phyloP scores from a whole-genome alignment of 1,284 basidiomycete genomes.

The Pascua guehoae region DNA sequence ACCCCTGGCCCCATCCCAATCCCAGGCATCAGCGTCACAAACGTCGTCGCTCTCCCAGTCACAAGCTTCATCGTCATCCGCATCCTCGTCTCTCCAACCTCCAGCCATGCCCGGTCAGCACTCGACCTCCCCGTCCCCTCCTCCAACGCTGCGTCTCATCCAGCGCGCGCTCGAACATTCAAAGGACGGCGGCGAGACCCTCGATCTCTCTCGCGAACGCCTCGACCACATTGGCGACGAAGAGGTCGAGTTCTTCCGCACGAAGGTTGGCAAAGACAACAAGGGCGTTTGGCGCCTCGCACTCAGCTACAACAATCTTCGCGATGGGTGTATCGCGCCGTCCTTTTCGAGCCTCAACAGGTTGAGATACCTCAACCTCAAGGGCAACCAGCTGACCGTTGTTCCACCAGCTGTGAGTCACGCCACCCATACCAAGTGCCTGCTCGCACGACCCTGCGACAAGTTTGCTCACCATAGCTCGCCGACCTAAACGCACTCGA shows the following conservation, averaged over 20 bases:
- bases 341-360: constrained; percentile 72
- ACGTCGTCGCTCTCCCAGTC: too few species aligned
- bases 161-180: constrained; percentile 65
- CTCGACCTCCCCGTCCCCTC: neutral
- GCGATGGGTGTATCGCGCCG: constrained; percentile 63
- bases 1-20: too few species aligned
- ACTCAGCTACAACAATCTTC: constrained; percentile 77
- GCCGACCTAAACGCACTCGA: constrained; percentile 82
- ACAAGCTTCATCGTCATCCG: too few species aligned
- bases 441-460: neutral
- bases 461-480: constrained; percentile 57
- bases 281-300: constrained; percentile 71
- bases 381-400: constrained; percentile 75
- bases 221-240: constrained; percentile 70
- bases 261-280: constrained; percentile 58
- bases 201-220: constrained; percentile 73
- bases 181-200: constrained; percentile 70
- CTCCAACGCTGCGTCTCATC: constrained; percentile 44
- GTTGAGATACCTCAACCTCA: constrained; percentile 88
- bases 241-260: constrained; percentile 64
- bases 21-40: too few species aligned
- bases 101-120: neutral
- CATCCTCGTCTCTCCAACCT: too few species aligned
- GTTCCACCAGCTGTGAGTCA: constrained; percentile 81
- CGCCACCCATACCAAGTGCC: neutral